A percentile compares a stretch with the other conserved stretches of the same genome.
Conservation (phyloP, 2,329 filamentous ascomycete species). For the Drechmeria coniospora region DNA sequence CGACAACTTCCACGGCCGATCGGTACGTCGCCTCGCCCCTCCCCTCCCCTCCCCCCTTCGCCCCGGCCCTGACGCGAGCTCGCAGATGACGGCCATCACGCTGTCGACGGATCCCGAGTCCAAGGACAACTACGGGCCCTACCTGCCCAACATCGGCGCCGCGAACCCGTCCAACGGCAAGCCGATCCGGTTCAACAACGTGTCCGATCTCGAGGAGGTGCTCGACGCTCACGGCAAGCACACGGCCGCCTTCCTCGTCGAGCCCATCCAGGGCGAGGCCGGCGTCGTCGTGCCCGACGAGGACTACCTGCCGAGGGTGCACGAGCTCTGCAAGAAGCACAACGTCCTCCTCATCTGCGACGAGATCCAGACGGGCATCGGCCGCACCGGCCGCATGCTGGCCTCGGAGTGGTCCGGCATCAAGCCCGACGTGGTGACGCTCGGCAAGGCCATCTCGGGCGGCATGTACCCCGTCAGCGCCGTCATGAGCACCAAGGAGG, state of each 20-base stretch:
- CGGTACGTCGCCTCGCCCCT: conserved; percentile 39
- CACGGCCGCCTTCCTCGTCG: conserved; percentile 83
- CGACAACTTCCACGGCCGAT: conserved; percentile 94
- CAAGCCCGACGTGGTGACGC: conserved; percentile 85
- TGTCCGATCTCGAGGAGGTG: conserved; percentile 62
- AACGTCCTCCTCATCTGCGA: conserved; percentile 94
- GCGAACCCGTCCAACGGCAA: conserved; percentile 57
- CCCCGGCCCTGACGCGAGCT: too few species aligned
- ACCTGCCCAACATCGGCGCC: conserved; percentile 77
- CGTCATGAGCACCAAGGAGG: conserved; percentile 72
- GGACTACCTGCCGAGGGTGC: conserved; percentile 66
- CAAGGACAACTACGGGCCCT: conserved; percentile 91
- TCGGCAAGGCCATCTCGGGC: conserved; percentile 95
- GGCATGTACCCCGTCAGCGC: conserved; percentile 98
- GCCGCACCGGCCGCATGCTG: conserved; percentile 82
- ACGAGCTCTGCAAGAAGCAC: conserved; percentile 82
- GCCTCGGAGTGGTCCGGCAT: conserved; percentile 91
- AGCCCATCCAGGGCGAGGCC: conserved; percentile 95
- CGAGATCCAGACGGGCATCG: conserved; percentile 97
- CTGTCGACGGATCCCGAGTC: conserved; percentile 93
- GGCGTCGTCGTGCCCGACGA: conserved; percentile 91
- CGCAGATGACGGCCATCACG: conserved; percentile 80
- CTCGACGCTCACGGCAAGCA: conserved; percentile 69
- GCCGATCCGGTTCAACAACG: conserved; percentile 73
- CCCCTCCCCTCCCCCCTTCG: background rate